phyloP scores from a whole-genome alignment of 495 filamentous ascomycete species.

The Chlorociboria aeruginascens region DNA sequence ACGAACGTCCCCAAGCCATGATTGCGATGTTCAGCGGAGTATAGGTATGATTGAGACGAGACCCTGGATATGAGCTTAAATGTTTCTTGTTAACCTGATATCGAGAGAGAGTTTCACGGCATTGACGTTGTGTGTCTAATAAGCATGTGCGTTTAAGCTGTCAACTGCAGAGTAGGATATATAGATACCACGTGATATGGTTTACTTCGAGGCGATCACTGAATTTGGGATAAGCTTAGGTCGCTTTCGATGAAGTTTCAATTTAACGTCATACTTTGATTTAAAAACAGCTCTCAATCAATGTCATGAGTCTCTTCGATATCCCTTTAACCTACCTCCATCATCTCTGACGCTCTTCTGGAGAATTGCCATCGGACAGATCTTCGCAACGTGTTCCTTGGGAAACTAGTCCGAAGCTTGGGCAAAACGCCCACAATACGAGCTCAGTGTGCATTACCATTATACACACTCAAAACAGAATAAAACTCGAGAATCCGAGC shows the following conservation, averaged over 20 bases:
- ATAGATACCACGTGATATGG: too few relatives aligned
- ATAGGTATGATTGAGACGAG: neutral
- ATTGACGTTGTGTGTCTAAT: too few relatives aligned
- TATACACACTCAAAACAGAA: constrained; percentile 2
- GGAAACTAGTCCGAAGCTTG: constrained; percentile 7
- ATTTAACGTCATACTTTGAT: neutral
- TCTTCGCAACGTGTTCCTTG: constrained; percentile 19
- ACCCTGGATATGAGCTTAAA: too few relatives aligned
- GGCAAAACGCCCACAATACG: constrained; percentile 1
- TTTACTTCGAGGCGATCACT: too few relatives aligned
- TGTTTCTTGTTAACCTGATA: too few relatives aligned
- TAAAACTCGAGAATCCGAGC: constrained; percentile 2
- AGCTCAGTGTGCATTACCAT: neutral
- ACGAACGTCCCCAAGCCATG: constrained; percentile 20
- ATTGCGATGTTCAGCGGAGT: constrained; percentile 4
- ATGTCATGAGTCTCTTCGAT: constrained; percentile 12
- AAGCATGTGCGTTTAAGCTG: too few relatives aligned
- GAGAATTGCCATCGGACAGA: constrained; percentile 3
- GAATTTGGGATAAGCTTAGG: too few relatives aligned
- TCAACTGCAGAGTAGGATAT: too few relatives aligned
- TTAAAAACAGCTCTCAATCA: neutral
- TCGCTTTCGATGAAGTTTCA: neutral
- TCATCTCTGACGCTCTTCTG: constrained; percentile 4
- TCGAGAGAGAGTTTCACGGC: too few relatives aligned
- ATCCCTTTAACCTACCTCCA: neutral